phyloP scores from a whole-genome alignment of 305 asterid species.

The Andrographis paniculata region DNA sequence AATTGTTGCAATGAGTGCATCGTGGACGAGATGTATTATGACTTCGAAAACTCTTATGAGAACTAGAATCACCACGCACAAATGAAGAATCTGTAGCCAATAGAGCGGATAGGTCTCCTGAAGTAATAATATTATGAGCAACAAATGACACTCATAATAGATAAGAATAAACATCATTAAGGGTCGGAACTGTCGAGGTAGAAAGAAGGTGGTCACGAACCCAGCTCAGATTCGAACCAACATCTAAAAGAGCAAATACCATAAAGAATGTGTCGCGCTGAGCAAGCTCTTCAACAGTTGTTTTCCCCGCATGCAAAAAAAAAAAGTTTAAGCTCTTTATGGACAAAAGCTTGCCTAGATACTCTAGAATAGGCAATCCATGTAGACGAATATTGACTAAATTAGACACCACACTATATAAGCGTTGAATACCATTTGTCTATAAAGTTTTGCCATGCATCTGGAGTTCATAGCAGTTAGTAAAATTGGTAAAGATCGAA shows the following conservation, averaged over 20 bases:
- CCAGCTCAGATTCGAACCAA: neutral
- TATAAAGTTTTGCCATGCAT: neutral
- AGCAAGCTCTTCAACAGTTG: neutral
- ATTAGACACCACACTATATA: neutral
- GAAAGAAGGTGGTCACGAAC: neutral
- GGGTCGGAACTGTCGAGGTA: too few species aligned
- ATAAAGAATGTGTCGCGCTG: neutral
- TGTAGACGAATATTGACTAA: neutral
- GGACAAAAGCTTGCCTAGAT: neutral
- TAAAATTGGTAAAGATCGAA: neutral
- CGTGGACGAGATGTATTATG: too few species aligned
- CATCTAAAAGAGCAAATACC: neutral
- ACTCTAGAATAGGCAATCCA: neutral
- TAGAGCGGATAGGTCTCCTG: too few species aligned
- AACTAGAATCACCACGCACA: too few species aligned
- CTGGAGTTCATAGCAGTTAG: neutral
- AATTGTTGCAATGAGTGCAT: too few species aligned
- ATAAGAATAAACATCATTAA: too few species aligned
- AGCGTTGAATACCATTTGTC: neutral
- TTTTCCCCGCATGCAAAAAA: neutral
- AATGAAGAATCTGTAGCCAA: too few species aligned
- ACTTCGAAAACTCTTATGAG: too few species aligned
- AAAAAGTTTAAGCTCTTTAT: neutral
- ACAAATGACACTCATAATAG: too few species aligned
- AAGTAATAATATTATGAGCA: too few species aligned